A percentile compares a stretch with the other conserved stretches of the same genome.
These are phyloP conservation scores for Nelumbo lutea DNA, from an alignment of 164 flowering plant species.

Conservation along the genomic window DNA sequence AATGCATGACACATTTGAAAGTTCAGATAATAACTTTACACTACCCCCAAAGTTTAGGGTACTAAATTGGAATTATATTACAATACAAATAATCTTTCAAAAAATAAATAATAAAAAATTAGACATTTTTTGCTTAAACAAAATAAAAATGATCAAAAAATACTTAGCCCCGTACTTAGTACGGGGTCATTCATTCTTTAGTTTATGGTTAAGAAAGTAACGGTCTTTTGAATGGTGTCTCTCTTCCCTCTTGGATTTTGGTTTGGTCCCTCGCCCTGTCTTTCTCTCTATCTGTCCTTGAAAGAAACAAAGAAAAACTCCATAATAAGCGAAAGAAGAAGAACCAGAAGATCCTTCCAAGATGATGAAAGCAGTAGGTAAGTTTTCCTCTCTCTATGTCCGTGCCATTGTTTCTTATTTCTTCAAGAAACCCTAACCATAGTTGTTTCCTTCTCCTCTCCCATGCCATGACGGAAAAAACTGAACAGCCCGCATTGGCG, in stretches of 20 bases:
- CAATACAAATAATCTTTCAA: too few relatives aligned
- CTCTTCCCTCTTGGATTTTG: neutral
- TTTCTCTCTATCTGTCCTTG: neutral
- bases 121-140: too few relatives aligned
- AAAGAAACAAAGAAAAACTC: neutral
- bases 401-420: neutral
- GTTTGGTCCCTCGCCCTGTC: neutral
- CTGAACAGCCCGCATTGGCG: constrained; percentile 24
- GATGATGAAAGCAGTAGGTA: constrained; percentile 17
- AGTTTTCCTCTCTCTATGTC: constrained; percentile 1
- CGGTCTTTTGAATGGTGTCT: neutral
- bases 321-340: neutral
- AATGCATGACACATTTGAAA: too few relatives aligned
- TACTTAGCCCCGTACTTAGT: too few relatives aligned
- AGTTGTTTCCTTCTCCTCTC: neutral
- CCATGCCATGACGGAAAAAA: neutral
- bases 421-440: constrained; percentile 1
- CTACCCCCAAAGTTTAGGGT: too few relatives aligned
- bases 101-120: too few relatives aligned
- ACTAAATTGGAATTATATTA: too few relatives aligned
- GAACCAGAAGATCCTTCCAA: neutral
- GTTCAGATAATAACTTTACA: too few relatives aligned
- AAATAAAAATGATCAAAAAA: too few relatives aligned
- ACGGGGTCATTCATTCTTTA: too few relatives aligned
- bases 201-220: neutral